phyloP scores from a whole-genome alignment of 2,329 filamentous ascomycete genomes.

The Byssoonygena ceratinophila region DNA sequence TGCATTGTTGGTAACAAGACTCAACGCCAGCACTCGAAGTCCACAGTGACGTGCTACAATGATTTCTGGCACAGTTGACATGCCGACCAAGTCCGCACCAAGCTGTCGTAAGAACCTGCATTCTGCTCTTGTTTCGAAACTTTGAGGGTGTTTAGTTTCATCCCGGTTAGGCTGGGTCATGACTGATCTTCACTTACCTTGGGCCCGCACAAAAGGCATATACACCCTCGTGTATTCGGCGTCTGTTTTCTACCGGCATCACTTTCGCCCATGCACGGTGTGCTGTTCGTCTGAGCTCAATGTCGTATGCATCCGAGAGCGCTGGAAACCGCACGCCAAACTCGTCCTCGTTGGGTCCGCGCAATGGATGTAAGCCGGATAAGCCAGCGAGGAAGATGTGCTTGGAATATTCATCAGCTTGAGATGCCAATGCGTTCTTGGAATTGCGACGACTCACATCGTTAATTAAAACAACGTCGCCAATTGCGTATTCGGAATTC shows the following conservation, averaged over 20 bases:
- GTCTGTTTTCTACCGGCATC: conserved; percentile 34
- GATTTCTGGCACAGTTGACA: conserved; percentile 61
- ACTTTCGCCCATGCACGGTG: conserved; percentile 49
- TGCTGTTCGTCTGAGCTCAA: conserved; percentile 47
- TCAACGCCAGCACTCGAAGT: conserved; percentile 54
- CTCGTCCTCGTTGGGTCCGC: conserved; percentile 52
- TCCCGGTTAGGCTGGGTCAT: not conserved
- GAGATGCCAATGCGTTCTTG: not conserved
- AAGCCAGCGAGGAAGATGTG: conserved; percentile 55
- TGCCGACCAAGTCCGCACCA: conserved; percentile 59
- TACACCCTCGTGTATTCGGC: conserved; percentile 52
- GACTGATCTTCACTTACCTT: conserved; percentile 36
- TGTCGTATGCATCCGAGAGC: conserved; percentile 55
- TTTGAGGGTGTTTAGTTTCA: conserved; percentile 19
- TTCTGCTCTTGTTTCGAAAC: conserved; percentile 56
- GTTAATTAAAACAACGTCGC: conserved; percentile 55
- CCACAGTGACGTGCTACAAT: conserved; percentile 54
- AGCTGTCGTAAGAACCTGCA: conserved; percentile 51
- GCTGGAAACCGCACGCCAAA: conserved; percentile 55
- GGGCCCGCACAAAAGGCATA: conserved; percentile 57
- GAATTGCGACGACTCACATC: conserved; percentile 40
- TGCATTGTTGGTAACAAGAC: conserved; percentile 55
- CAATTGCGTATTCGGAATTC: conserved; percentile 53
- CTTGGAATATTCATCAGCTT: conserved; percentile 28
- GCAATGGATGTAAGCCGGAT: conserved; percentile 50